Base-by-base conservation (phyloP, 495 filamentous ascomycete genomes). In the Trichocladium antarcticum region DNA sequence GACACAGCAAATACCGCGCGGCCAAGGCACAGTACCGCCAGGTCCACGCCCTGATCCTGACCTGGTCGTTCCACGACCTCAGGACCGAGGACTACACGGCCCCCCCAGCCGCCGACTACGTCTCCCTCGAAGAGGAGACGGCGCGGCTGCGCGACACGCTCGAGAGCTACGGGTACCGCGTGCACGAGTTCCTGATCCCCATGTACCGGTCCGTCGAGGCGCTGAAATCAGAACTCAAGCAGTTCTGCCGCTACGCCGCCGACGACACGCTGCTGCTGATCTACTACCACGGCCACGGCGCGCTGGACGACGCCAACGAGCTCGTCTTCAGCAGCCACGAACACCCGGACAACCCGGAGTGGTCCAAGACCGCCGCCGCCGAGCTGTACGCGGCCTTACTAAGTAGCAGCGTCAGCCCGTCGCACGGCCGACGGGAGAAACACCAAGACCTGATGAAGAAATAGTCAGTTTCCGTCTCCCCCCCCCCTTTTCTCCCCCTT, bases 311-410 rank as follows among this genome's bases (percentile, higher is more conserved):
- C 15, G 55, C 59, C 8, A 61, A 62, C 15, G 62, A 63, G 58
- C 51, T 65, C 12, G 54, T 63, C 1, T 65, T 65, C 17, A 65
- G 62, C 58, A 62, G 62, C 22, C 62, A 65, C 28, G 62, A 65
- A 42, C 62, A 65, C 17, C 62, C 62, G 1, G 45, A 57, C 9
- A 56, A 61, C 42, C 20, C 56, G 0, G 55, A 59, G n/a, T 61
- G 56, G 60, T 49, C 54, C 8, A 55, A 63, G 28, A 49, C 51
- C 6, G 62, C 62, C 0, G 62, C 62, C 16, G 62, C 60, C 3
- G 62, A 65, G 19, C 56, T 65, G 5, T 65, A 65, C 39, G 56
- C 51, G 10, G 62, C 60, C 4, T 40, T 65, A 19, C 17, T 63
- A 11, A 42, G 5, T 9, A 45, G 53, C 32, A 50, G 59, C 35